phyloP scores from a whole-genome alignment of 257 asterid species.

The Striga asiatica region DNA sequence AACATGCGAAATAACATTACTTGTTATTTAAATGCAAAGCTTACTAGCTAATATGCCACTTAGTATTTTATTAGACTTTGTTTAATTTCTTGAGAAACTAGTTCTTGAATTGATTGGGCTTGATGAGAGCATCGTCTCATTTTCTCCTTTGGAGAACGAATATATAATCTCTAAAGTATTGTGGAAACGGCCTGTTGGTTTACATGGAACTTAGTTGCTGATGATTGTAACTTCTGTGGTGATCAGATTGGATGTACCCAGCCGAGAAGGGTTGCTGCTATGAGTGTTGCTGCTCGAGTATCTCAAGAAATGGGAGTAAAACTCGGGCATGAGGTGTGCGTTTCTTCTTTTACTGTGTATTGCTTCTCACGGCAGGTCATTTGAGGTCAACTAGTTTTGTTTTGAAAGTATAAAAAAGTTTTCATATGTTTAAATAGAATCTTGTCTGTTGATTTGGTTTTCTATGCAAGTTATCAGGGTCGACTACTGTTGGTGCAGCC shows the following conservation, averaged over 20 bases:
- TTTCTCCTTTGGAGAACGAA: not conserved
- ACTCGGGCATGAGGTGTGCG: constrained; percentile 90
- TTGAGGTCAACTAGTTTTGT: not conserved
- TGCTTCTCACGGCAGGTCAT: not conserved
- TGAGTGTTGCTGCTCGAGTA: constrained; percentile 98
- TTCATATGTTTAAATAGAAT: not conserved
- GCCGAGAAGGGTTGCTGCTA: constrained; percentile 96
- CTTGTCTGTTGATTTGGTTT: not conserved
- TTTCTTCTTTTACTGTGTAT: constrained; percentile 13
- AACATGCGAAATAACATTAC: not conserved
- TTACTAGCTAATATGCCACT: not conserved
- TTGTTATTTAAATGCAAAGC: not conserved
- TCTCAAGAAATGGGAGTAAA: constrained; percentile 98
- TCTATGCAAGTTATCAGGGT: not conserved
- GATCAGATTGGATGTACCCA: constrained; percentile 92
- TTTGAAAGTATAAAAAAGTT: not conserved
- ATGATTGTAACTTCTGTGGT: constrained; percentile 9
- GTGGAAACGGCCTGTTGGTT: not conserved
- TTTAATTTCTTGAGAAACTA: not conserved
- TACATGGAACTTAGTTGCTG: constrained; percentile 2
- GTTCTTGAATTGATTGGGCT: too few relatives aligned
- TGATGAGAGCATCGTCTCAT: too few relatives aligned
- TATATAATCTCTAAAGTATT: not conserved
- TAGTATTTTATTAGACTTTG: not conserved
- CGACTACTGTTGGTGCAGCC: not conserved